Base-by-base conservation (phyloP, 1,284 basidiomycete genomes). In the Gymnopus androsaceus region DNA sequence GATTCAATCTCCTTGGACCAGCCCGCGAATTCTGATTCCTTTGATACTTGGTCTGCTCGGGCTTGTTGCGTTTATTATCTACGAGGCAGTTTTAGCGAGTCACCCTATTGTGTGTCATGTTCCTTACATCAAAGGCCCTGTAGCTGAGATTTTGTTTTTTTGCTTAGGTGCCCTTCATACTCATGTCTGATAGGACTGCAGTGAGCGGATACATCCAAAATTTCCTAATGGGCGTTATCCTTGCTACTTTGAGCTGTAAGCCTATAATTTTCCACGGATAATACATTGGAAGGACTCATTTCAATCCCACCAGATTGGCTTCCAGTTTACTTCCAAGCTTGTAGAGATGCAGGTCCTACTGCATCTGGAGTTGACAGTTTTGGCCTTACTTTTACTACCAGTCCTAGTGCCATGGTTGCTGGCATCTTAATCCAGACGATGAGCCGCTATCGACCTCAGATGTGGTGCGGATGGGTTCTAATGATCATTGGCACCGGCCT, bases 311-410 rank as follows among this genome's bases (percentile, higher is more conserved):
- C 40, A 69, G 69, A 69, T 52, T 72, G 65, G 28, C 17, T 69
- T 30, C 74, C 75, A 0, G 71, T 74, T 0, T 82, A 78, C 63
- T 81, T 76, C 60, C 80, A 82, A 65, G 75, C 72, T 3, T 74
- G 75, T 58, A 73, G 74, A 45, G 72, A 69, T 11, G 72, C 74
- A 4, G 71, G 72, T 2, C 74, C 81, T 1, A 67, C 75, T 17
- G 60, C 62, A 0, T 75, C 78, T 4, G 78, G 77, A 0, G 69
- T 83, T 17, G 66, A 75, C 23, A 59, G 69, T 0, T 70, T 82
- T 48, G 63, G 70, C 0, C 14, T 54, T 11, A 61, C 65, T 11
- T 59, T 72, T 54, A 61, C 66, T 9, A 61, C 73, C 30, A 62
- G 69, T 2, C 65, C 72, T 5, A 58, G 67, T 17, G 64, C 67